Percentiles rank a stretch among this genome's conserved stretches.
These are phyloP conservation scores for Fermentozyma sake DNA, from an alignment of 1,139 yeast genomes.

Conservation along the genomic window DNA sequence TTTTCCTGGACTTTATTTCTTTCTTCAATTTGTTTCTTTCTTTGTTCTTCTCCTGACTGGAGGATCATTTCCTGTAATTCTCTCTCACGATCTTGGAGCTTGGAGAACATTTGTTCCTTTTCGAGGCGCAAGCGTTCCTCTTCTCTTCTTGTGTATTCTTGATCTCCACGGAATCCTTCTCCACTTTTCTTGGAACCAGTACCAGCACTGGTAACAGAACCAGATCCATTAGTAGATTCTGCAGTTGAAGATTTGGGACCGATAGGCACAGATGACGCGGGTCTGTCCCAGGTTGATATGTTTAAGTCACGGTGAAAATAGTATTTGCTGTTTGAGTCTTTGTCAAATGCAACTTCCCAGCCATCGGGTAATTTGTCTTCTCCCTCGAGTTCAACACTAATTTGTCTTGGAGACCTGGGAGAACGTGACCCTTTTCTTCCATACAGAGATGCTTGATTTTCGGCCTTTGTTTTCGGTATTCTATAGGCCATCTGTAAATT, in stretches of 20 bases:
- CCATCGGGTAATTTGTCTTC: constrained; percentile 43
- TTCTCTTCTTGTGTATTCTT: constrained; percentile 25
- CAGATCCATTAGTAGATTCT: not conserved
- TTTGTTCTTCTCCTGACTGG: constrained; percentile 22
- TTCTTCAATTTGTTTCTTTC: constrained; percentile 8
- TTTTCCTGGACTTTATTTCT: constrained; percentile 10
- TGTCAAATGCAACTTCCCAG: constrained; percentile 51
- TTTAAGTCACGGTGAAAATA: constrained; percentile 49
- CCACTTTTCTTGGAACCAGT: constrained; percentile 4
- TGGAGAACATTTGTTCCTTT: constrained; percentile 27
- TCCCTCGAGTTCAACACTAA: constrained; percentile 11
- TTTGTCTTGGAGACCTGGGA: constrained; percentile 4
- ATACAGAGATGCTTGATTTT: constrained; percentile 19
- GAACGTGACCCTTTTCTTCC: constrained; percentile 24
- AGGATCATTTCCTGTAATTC: constrained; percentile 34
- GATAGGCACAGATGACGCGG: constrained; percentile 1
- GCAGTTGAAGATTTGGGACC: constrained; percentile 2
- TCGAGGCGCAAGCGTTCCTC: constrained; percentile 31
- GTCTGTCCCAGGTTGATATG: constrained; percentile 53
- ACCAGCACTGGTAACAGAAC: not conserved
- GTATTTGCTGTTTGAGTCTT: constrained; percentile 37
- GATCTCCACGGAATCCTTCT: constrained; percentile 2
- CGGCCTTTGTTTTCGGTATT: constrained; percentile 52
- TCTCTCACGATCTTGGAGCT: constrained; percentile 25
- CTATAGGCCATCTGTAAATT: constrained; percentile 76